Base-by-base conservation (phyloP, 352 stramenopile genomes). In the Pythium dissimile region DNA sequence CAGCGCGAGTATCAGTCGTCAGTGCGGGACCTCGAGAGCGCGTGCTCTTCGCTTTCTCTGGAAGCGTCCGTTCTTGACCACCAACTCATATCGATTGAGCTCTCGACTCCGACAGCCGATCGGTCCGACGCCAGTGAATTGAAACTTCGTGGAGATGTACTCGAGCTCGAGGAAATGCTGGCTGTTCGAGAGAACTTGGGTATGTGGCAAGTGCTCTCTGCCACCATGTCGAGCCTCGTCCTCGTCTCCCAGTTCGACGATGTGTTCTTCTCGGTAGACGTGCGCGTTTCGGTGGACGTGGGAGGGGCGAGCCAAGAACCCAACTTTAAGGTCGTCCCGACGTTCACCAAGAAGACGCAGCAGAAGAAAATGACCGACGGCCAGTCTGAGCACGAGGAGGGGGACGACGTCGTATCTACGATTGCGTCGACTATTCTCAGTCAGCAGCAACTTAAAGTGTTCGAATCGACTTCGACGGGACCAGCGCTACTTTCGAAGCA, bases 11-110 rank as follows among this genome's bases (percentile, higher is more conserved):
- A 85, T 38, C 69, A 69, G 8, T 62, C 66, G 37, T 71, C 75
- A 0, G 81, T 93, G 9, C 66, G 84, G 34, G 41, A 61, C 38
- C 58, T 93, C 16, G 79, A 89, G 34, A 79, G 62, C 11, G 51
- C 86, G 31, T 88, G 79, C 37, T 77, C 80, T 12, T 75, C 73
- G 11, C 60, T 93, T 3, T 75, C 75, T 15, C 64, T 93, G 9
- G 72, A 93, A 53, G 81, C 79, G 5, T 88, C 77, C 0, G 75
- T 91, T 27, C 52, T 89, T 1, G 66, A 79, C 37, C 78, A 80
- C 45, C 75, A 82, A 31, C 62, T 89, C 1, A 27, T 18, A 5
- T 21, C 35, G 21, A 18, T 65, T 41, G 30, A 61, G 30, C 30
- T 38, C 5, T 26, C 34, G 0, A 46, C 48, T 4, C 54, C 48